These are phyloP conservation scores for Chrysanthemum seticuspe DNA, from an alignment of 129 eudicot genomes.

Conservation along the genomic window DNA sequence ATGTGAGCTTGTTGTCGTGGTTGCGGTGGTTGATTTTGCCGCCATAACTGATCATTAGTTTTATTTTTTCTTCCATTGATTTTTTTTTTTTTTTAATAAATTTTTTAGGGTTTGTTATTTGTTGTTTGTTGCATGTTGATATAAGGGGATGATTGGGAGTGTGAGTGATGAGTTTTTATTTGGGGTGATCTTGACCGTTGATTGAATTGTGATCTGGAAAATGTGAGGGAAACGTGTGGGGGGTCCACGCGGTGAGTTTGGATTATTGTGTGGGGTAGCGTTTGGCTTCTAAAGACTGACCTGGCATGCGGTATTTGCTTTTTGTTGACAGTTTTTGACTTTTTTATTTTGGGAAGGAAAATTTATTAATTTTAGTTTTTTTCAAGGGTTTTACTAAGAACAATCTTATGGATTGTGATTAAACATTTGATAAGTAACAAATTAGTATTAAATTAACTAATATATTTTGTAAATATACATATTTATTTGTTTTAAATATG, in stretches of 20 bases:
- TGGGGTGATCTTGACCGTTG: slow-evolving; percentile 34
- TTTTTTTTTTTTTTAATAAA: background rate
- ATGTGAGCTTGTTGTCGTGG: slow-evolving; percentile 45
- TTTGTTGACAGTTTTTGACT: slow-evolving; percentile 31
- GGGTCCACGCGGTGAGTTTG: slow-evolving; percentile 34
- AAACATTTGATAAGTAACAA: no score
- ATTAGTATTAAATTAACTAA: no score
- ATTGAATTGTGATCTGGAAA: slow-evolving; percentile 27
- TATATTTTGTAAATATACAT: no score
- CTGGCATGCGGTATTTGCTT: slow-evolving; percentile 28
- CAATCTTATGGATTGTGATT: no score
- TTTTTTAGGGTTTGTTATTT: slow-evolving; percentile 25
- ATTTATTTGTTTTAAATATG: no score
- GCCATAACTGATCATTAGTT: slow-evolving; percentile 72
- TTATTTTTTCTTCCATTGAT: slow-evolving; percentile 48
- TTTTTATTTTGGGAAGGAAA: slow-evolving; percentile 7
- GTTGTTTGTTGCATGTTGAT: background rate
- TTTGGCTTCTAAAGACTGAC: slow-evolving; percentile 11
- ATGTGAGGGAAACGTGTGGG: slow-evolving; percentile 26
- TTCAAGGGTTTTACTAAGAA: no score
- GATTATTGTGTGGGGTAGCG: slow-evolving; percentile 21
- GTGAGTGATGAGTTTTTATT: background rate
- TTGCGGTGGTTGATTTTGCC: slow-evolving; percentile 63
- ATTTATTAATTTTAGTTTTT: no score
- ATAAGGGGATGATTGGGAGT: background rate